These are phyloP conservation scores for Termitomyces sp. DNA, from an alignment of 768 basidiomycete genomes.

Conservation along the genomic window DNA sequence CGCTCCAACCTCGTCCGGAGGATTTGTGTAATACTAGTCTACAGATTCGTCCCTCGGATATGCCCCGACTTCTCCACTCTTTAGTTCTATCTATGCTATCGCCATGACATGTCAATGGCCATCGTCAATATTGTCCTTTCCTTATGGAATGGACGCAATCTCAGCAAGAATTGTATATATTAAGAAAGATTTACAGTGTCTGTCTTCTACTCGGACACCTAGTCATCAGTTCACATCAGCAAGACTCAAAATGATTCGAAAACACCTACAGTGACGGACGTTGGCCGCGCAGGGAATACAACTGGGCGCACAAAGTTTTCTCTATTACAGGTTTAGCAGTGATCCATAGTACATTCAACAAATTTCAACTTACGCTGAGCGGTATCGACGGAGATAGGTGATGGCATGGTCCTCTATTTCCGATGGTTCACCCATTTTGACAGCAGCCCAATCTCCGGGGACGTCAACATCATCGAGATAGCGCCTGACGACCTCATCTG, in stretches of 20 bases:
- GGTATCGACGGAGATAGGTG: slow-evolving; percentile 83
- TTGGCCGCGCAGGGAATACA: slow-evolving; percentile 51
- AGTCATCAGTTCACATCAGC: slow-evolving; percentile 7
- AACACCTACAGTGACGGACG: slow-evolving; percentile 24
- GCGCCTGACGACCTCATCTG: slow-evolving; percentile 86
- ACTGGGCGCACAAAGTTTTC: slow-evolving; percentile 68
- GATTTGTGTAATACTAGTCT: slow-evolving; percentile 13
- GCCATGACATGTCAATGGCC: background rate
- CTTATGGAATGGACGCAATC: background rate
- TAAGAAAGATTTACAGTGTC: slow-evolving; percentile 7
- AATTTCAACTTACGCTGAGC: slow-evolving; percentile 67
- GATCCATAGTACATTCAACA: slow-evolving; percentile 2
- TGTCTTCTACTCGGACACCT: slow-evolving; percentile 19
- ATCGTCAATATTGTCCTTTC: background rate
- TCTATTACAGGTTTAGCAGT: slow-evolving; percentile 22
- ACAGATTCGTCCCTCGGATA: slow-evolving; percentile 10
- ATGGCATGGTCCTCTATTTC: slow-evolving; percentile 86
- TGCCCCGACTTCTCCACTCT: slow-evolving; percentile 3
- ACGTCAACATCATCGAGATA: slow-evolving; percentile 78
- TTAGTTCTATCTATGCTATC: slow-evolving; percentile 12
- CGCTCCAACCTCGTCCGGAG: slow-evolving; percentile 2
- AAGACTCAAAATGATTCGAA: slow-evolving; percentile 7
- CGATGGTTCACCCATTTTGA: slow-evolving; percentile 71
- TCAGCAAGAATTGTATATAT: slow-evolving; percentile 17
- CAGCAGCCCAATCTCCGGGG: slow-evolving; percentile 75